Base-by-base conservation (phyloP, 176 grass and related monocot genomes). In the Pontederia crassipes region DNA sequence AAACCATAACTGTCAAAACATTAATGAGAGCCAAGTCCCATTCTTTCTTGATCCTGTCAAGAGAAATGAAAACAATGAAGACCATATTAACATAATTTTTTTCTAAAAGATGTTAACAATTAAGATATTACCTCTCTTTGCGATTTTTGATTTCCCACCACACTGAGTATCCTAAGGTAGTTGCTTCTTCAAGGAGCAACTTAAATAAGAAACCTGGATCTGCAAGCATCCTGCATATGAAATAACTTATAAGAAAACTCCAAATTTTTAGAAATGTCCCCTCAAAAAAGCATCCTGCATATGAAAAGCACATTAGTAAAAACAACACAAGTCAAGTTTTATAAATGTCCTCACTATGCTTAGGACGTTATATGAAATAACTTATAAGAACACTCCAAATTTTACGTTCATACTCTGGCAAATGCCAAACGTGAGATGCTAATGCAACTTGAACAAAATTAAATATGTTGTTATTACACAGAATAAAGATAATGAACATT, bases 191-290 rank as follows among this genome's bases (percentile, higher is more conserved):
- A 9, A 97, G 75, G 45, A 86, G 75, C 68, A 98, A 72, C 72
- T 98, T 98, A 80, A 83, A 79, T 55, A 86, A 75, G 74, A 98
- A 98, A 78, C 81, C 74, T 20, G 93, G 87, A 70, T 98, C 93
- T 65, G 93, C 93, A 56, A 98, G 80, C 76, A 89, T 88, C 78
- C 93, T 98, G 84, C 59, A 83, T 61, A 79, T 56, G 57, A 78
- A 8, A 81, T 4, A 7, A 40, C 32, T 40, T 4, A 3, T 40
- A 40, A 40, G 32, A 40, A 40, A 3, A 40, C 32, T 40, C 32
- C 32, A 40, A 40, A 40, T 40, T 4, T 40, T 7, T 24, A 24
- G 20, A 24, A 24, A 24, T 24, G 1, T 24, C 20, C 20, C 20
- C 20, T 24, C 20, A 24, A 24, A 24, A 24, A 24, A 24, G 20